Percentiles rank a stretch among this genome's conserved stretches.
phyloP scores from a whole-genome alignment of 208 protist genomes.

The Wallacemonas sp. region DNA sequence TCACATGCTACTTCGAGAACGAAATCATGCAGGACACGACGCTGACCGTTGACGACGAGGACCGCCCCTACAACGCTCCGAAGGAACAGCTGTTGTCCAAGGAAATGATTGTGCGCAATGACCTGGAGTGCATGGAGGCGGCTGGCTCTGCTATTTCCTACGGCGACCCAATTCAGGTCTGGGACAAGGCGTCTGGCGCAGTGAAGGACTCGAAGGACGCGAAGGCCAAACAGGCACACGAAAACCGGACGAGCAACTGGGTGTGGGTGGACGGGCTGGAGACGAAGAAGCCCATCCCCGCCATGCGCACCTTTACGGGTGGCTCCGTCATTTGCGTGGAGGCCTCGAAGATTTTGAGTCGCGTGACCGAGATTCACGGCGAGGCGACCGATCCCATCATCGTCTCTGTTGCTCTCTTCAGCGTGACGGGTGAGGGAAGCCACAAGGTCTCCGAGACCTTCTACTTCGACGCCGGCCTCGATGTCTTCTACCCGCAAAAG shows the following conservation, averaged over 20 bases:
- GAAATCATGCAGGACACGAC: slow-evolving; percentile 55
- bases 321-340: slow-evolving; percentile 63
- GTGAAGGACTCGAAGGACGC: slow-evolving; percentile 18
- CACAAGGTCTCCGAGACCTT: slow-evolving; percentile 87
- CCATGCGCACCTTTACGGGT: slow-evolving; percentile 72
- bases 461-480: slow-evolving; percentile 80
- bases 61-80: slow-evolving; percentile 63
- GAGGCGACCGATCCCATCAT: slow-evolving; percentile 74
- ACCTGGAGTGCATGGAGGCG: slow-evolving; percentile 36
- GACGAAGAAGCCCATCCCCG: slow-evolving; percentile 69
- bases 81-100: slow-evolving; percentile 56
- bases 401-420: slow-evolving; percentile 61
- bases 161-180: slow-evolving; percentile 85
- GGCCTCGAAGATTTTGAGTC: slow-evolving; percentile 49
- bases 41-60: slow-evolving; percentile 73
- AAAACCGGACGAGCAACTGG: slow-evolving; percentile 30
- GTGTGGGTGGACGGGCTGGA: slow-evolving; percentile 77
- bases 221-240: not conserved
- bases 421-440: slow-evolving; percentile 38
- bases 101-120: slow-evolving; percentile 31
- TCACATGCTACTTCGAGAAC: slow-evolving; percentile 77
- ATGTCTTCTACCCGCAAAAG: slow-evolving; percentile 87
- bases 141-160: slow-evolving; percentile 67
- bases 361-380: slow-evolving; percentile 73
- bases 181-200: slow-evolving; percentile 42